These are phyloP conservation scores for Ascosphaera apis DNA, from an alignment of 2,329 filamentous ascomycete species.

Conservation along the genomic window DNA sequence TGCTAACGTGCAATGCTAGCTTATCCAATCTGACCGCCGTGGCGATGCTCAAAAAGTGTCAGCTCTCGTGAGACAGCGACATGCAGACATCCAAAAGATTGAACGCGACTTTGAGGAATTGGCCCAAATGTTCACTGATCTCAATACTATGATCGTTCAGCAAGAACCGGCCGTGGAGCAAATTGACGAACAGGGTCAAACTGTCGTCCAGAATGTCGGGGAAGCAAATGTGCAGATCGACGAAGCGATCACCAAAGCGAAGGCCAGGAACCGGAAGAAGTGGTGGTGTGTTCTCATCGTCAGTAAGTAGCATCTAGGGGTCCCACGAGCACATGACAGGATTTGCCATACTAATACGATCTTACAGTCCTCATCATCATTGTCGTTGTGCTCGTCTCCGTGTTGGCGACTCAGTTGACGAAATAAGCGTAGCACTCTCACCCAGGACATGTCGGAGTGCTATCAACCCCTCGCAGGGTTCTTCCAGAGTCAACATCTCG, in stretches of 20 bases:
- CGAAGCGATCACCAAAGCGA: constrained; percentile 59
- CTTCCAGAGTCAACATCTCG: no score
- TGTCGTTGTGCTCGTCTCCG: constrained; percentile 24
- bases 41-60: constrained; percentile 63
- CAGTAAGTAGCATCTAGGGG: no score
- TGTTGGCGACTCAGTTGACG: constrained; percentile 17
- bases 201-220: constrained; percentile 61
- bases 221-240: constrained; percentile 69
- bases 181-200: constrained; percentile 71
- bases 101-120: constrained; percentile 76
- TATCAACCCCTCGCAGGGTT: no score
- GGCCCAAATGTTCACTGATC: constrained; percentile 67
- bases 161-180: constrained; percentile 60
- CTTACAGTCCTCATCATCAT: constrained; percentile 30
- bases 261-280: constrained; percentile 74
- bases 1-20: constrained; percentile 15
- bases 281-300: constrained; percentile 76
- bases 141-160: constrained; percentile 65
- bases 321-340: no score
- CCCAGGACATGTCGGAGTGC: no score
- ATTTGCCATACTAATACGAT: no score
- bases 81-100: constrained; percentile 76
- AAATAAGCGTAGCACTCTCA: no score
- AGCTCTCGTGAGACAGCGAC: constrained; percentile 57
- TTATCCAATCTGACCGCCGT: constrained; percentile 58